Base-by-base conservation (phyloP, 257 asterid genomes). In the Rauvolfia tetraphylla region DNA sequence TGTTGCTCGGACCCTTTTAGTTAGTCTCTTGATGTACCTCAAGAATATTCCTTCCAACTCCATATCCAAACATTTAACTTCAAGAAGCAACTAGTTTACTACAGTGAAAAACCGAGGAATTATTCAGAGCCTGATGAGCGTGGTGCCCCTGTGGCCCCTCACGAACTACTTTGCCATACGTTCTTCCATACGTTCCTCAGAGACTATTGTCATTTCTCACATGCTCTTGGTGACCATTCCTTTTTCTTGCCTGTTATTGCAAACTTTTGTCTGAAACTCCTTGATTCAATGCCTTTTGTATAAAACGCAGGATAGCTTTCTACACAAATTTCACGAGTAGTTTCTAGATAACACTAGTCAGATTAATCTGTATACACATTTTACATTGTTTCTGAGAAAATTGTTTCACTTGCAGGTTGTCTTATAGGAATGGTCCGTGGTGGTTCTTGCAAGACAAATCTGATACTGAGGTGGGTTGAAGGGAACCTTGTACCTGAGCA, bases 401-500 rank as follows among this genome's bases (percentile, higher is more conserved):
- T 27, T 68, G 41, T 54, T 34, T 44, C 65, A 20, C 18, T 63
- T 72, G 54, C 87, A 85, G 89, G 76, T 78, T 85, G 67, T 83
- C 78, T 46, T 48, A 78, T 12, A 80, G 77, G 69, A 74, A 80
- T 81, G 89, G 89, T 49, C 89, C 89, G 13, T 85, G 89, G 89
- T 85, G 89, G 89, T 85, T 85, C 85, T 74, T 85, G 81, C 85
- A 83, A 51, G 84, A 83, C 34, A 58, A 77, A 66, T 71, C 81
- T 34, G 29, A 33, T 31, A 62, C 7, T 62, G 68, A 62, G 68
- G 68, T 62, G 31, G 68, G 23, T 31, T 62, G 12, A 62, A 29
- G 33, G 31, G 12, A 5, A 70, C n/a, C 25, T 70, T 6, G 15
- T 29, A 14, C 39, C 18, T 39, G 10, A 57, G 63, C 31, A 56